phyloP scores from a whole-genome alignment of 2,329 filamentous ascomycete genomes.

The Aspergillus intermedius region DNA sequence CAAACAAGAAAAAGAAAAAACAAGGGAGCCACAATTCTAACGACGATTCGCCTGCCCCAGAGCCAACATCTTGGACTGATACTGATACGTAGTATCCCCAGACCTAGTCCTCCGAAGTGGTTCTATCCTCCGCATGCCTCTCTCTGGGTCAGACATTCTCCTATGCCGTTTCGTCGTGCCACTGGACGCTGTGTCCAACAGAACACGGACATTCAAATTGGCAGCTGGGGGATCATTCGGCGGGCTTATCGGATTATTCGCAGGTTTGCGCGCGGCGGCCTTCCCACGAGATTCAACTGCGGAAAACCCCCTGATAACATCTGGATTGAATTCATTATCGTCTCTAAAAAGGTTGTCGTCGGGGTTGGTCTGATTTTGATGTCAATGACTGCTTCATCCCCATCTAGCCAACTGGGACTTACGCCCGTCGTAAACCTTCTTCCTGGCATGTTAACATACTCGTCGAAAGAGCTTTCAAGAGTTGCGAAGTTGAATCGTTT shows the following conservation, averaged over 20 bases:
- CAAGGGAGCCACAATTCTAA: too few species aligned
- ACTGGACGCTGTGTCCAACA: not conserved
- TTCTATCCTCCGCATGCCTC: not conserved
- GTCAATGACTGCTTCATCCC: not conserved
- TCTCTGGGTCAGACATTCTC: not conserved
- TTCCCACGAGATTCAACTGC: not conserved
- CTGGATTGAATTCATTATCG: not conserved
- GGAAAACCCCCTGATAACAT: not conserved
- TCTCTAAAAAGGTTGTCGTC: not conserved
- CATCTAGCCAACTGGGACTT: conserved; percentile 1
- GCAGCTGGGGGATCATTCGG: not conserved
- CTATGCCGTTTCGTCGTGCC: not conserved
- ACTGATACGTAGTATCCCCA: not conserved
- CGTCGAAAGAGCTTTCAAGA: conserved; percentile 35
- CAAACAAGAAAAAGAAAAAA: too few species aligned
- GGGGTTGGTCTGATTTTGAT: not conserved
- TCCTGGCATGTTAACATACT: conserved; percentile 42
- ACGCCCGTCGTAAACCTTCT: conserved; percentile 30
- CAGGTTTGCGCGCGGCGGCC: not conserved
- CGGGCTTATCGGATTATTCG: not conserved
- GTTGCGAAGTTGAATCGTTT: conserved; percentile 43
- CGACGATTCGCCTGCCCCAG: not conserved
- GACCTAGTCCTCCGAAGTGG: not conserved
- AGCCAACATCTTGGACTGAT: not conserved
- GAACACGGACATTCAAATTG: not conserved